These are phyloP conservation scores for Plasmodium vinckei DNA, from an alignment of 169 alveolate genomes.

Conservation along the genomic window DNA sequence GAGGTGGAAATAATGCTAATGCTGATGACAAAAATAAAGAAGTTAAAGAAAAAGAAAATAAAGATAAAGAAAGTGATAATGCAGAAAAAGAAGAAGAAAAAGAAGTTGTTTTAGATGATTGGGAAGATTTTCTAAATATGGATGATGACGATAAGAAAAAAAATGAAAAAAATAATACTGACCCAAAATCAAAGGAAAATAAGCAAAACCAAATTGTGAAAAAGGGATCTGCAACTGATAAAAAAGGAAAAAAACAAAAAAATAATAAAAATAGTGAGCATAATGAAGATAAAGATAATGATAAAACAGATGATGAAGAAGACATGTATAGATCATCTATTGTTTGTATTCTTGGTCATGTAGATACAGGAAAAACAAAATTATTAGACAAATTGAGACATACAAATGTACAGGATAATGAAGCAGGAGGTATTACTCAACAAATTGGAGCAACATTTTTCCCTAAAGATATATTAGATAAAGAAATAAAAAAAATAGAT, in stretches of 20 bases:
- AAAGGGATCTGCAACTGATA: background rate
- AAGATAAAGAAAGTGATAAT: constrained; percentile 16
- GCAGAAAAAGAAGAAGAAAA: constrained; percentile 39
- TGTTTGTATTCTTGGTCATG: constrained; percentile 99
- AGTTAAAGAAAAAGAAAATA: constrained; percentile 17
- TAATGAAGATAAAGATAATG: constrained; percentile 39
- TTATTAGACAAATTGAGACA: constrained; percentile 98
- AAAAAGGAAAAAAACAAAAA: constrained; percentile 50
- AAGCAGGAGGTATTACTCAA: constrained; percentile 99
- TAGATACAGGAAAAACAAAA: constrained; percentile 99
- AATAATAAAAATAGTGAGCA: background rate
- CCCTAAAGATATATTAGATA: constrained; percentile 95
- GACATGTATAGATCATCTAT: constrained; percentile 95
- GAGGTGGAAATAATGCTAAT: background rate
- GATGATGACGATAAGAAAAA: constrained; percentile 58
- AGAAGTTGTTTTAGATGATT: constrained; percentile 62
- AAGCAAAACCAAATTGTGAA: background rate
- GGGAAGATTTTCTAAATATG: constrained; percentile 33
- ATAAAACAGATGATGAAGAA: constrained; percentile 61
- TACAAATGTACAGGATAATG: constrained; percentile 99
- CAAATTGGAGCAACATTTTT: constrained; percentile 99
- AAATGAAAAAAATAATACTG: constrained; percentile 31
- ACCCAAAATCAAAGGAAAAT: constrained; percentile 76
- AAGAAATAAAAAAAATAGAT: constrained; percentile 88
- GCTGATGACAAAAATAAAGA: constrained; percentile 7